Evolutionary conservation across 768 basidiomycete genomes (phyloP).

Genomic region (Cyclocybe cylindracea): DNA sequence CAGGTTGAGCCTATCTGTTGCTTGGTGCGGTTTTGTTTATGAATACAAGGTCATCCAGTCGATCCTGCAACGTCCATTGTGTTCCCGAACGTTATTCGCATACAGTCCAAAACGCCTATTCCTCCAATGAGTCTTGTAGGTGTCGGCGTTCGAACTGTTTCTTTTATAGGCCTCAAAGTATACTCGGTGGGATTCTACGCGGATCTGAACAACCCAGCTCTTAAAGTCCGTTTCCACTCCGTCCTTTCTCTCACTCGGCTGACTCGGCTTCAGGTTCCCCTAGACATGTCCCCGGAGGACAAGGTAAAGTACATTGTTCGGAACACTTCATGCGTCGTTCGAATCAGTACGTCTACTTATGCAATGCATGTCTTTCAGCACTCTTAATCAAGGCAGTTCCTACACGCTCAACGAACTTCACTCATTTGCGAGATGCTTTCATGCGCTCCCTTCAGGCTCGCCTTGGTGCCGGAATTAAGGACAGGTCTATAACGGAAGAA

Average conservation of each 20-base stretch:
- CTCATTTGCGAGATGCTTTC: conserved; percentile 83
- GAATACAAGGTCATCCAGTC: conserved; percentile 34
- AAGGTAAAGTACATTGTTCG: conserved; percentile 69
- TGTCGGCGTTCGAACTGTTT: conserved; percentile 85
- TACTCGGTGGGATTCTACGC: conserved; percentile 92
- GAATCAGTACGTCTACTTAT: conserved; percentile 55
- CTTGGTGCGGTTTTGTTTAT: neutral
- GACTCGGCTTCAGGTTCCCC: conserved; percentile 47
- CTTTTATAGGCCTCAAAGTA: conserved; percentile 85
- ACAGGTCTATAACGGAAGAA: conserved; percentile 56
- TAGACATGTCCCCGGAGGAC: conserved; percentile 59
- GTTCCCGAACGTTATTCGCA: conserved; percentile 66
- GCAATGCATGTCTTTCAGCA: neutral
- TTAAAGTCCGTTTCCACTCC: conserved; percentile 45
- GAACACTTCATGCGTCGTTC: conserved; percentile 69
- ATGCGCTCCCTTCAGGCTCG: conserved; percentile 71
- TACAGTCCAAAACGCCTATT: conserved; percentile 63
- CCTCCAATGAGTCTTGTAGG: conserved; percentile 76
- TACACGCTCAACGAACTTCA: conserved; percentile 73
- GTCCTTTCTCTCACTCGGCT: neutral
- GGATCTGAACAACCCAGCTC: conserved; percentile 66
- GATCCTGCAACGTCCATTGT: conserved; percentile 75
- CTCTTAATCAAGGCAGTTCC: conserved; percentile 52
- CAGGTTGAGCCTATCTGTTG: conserved; percentile 16
- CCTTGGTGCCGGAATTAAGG: conserved; percentile 50